phyloP scores from a whole-genome alignment of 768 basidiomycete genomes.

The Lyophyllum semitale region DNA sequence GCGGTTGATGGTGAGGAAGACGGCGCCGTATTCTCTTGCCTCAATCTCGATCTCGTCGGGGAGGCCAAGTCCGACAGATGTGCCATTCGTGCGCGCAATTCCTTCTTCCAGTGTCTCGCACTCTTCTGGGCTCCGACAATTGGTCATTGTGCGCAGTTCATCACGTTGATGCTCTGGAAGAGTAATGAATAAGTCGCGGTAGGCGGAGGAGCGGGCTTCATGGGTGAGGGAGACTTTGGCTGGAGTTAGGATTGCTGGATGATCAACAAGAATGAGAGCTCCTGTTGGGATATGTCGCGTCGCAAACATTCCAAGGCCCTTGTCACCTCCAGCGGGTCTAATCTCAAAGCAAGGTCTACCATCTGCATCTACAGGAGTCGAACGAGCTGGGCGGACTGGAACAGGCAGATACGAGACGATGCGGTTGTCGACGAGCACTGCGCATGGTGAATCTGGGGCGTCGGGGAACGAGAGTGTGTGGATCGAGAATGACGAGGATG shows the following conservation, averaged over 20 bases:
- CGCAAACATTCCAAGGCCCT: conserved; percentile 32
- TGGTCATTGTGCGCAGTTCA: conserved; percentile 24
- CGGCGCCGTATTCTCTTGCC: conserved; percentile 39
- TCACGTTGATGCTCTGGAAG: conserved; percentile 19
- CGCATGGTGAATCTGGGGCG: conserved; percentile 7
- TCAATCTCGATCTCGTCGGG: conserved; percentile 23
- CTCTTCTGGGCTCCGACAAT: conserved; percentile 27
- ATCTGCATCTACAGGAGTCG: conserved; percentile 9
- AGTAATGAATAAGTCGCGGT: conserved; percentile 20
- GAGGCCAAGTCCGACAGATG: conserved; percentile 33
- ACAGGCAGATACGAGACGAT: conserved; percentile 10
- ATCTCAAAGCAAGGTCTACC: conserved; percentile 18
- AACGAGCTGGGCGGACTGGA: neutral
- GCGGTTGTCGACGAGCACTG: conserved; percentile 15
- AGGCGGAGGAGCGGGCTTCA: conserved; percentile 19
- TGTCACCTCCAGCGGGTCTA: conserved; percentile 20
- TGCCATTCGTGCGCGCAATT: conserved; percentile 44
- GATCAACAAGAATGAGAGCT: conserved; percentile 26
- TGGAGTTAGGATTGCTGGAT: conserved; percentile 26
- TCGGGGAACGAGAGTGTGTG: conserved; percentile 11
- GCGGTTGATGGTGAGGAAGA: conserved; percentile 42
- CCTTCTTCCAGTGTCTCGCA: conserved; percentile 40
- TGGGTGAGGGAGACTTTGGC: conserved; percentile 13
- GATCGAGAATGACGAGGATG: conserved; percentile 5
- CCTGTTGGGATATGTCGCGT: conserved; percentile 21